These are phyloP conservation scores for Diaporthe caulivora DNA, from an alignment of 2,329 filamentous ascomycete species.

Conservation along the genomic window DNA sequence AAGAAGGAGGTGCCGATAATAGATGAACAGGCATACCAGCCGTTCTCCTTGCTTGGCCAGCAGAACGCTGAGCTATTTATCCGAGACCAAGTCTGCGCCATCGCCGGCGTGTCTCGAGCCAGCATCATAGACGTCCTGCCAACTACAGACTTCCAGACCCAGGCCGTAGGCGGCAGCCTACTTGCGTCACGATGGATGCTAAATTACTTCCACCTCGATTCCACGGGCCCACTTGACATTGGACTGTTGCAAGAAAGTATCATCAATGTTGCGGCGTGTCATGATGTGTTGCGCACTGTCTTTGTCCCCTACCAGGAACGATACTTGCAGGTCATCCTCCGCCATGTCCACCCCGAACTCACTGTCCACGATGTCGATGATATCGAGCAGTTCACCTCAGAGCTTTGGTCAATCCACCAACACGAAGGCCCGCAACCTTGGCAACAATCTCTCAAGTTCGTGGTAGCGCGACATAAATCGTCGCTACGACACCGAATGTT, in stretches of 20 bases:
- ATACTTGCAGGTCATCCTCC: conserved; percentile 13
- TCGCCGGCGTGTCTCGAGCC: conserved; percentile 4
- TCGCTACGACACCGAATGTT: not conserved
- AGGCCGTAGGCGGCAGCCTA: conserved; percentile 36
- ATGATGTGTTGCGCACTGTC: conserved; percentile 10
- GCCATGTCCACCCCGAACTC: not conserved
- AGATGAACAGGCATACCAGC: not conserved
- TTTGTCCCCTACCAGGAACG: not conserved
- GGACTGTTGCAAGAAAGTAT: not conserved
- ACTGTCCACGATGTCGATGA: conserved; percentile 9
- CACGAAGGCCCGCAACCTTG: not conserved
- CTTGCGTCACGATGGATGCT: conserved; percentile 13
- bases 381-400: conserved; percentile 3
- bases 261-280: not conserved
- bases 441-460: not conserved
- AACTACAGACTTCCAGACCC: conserved; percentile 45
- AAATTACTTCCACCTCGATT: not conserved
- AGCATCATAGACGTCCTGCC: conserved; percentile 11
- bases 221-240: not conserved
- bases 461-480: not conserved
- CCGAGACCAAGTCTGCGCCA: not conserved
- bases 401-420: not conserved
- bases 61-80: conserved; percentile 1
- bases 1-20: not conserved
- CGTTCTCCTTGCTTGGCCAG: conserved; percentile 7